phyloP scores from a whole-genome alignment of 352 stramenopile species.

The Globisporangium perplexum region DNA sequence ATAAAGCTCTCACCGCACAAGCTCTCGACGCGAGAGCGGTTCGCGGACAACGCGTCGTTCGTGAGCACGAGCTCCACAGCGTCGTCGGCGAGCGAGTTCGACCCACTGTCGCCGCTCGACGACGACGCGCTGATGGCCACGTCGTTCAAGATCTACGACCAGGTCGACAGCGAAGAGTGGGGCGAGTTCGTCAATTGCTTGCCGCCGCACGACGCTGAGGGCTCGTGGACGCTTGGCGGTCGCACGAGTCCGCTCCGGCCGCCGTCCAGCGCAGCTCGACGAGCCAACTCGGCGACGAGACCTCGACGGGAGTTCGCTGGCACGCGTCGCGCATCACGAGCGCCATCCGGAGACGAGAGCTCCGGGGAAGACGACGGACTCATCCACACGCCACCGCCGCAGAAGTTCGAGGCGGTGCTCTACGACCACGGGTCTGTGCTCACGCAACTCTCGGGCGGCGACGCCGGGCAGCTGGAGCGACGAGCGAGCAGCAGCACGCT shows the following conservation, averaged over 20 bases:
- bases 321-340: not conserved
- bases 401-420: constrained; percentile 5
- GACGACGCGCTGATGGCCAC: constrained; percentile 14
- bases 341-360: not conserved
- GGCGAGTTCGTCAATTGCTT: constrained; percentile 52
- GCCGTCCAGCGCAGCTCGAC: no score
- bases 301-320: not conserved
- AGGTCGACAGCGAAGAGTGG: constrained; percentile 42
- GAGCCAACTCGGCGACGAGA: not conserved
- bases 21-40: not conserved
- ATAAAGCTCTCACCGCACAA: constrained; percentile 4
- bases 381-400: not conserved
- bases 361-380: not conserved
- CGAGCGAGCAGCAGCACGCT: not conserved
- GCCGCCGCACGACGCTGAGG: constrained; percentile 7
- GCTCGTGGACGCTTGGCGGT: not conserved
- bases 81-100: constrained; percentile 35
- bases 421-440: constrained; percentile 1
- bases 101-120: constrained; percentile 44
- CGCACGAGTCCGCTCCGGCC: not conserved
- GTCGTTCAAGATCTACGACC: constrained; percentile 34
- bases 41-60: constrained; percentile 25
- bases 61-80: constrained; percentile 22
- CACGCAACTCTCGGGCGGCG: not conserved
- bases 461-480: not conserved